A percentile compares a stretch with the other conserved stretches of the same genome.
phyloP scores from a whole-genome alignment of 2,329 filamentous ascomycete genomes.

The Xylaria multiplex region DNA sequence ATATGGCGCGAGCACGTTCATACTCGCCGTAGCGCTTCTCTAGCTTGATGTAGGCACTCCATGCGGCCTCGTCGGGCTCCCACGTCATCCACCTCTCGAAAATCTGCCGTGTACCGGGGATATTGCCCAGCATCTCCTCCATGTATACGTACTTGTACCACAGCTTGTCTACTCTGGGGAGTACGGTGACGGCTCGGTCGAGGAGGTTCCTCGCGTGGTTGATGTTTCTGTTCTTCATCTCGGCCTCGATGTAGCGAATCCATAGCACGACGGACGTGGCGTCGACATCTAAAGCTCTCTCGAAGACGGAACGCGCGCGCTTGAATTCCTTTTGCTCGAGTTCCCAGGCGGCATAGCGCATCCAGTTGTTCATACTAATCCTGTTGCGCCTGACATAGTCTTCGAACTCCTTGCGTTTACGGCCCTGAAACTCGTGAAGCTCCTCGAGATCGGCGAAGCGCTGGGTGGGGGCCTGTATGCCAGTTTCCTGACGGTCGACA shows the following conservation, averaged over 20 bases:
- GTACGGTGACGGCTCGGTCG: slow-evolving; percentile 90
- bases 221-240: slow-evolving; percentile 96
- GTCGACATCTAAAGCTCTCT: slow-evolving; percentile 92
- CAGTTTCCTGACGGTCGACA: slow-evolving; percentile 92
- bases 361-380: slow-evolving; percentile 98
- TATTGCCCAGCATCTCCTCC: slow-evolving; percentile 96
- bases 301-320: slow-evolving; percentile 90
- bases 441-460: slow-evolving; percentile 97
- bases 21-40: slow-evolving; percentile 96
- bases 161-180: slow-evolving; percentile 92
- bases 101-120: slow-evolving; percentile 89
- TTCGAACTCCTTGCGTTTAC: slow-evolving; percentile 96
- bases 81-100: slow-evolving; percentile 99
- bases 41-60: slow-evolving; percentile 95
- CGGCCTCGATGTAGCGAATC: slow-evolving; percentile 93
- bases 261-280: slow-evolving; percentile 86
- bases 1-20: slow-evolving; percentile 89
- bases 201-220: slow-evolving; percentile 95
- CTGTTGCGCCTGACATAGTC: slow-evolving; percentile 96
- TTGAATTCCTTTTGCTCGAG: slow-evolving; percentile 97
- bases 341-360: slow-evolving; percentile 97
- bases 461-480: slow-evolving; percentile 89
- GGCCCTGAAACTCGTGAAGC: slow-evolving; percentile 94
- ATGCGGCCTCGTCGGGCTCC: slow-evolving; percentile 96
- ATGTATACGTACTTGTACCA: slow-evolving; percentile 99